A percentile compares a stretch with the other conserved stretches of the same genome.
phyloP scores from a whole-genome alignment of 192 early-diverging fungal species.

The Podochytrium sp. region DNA sequence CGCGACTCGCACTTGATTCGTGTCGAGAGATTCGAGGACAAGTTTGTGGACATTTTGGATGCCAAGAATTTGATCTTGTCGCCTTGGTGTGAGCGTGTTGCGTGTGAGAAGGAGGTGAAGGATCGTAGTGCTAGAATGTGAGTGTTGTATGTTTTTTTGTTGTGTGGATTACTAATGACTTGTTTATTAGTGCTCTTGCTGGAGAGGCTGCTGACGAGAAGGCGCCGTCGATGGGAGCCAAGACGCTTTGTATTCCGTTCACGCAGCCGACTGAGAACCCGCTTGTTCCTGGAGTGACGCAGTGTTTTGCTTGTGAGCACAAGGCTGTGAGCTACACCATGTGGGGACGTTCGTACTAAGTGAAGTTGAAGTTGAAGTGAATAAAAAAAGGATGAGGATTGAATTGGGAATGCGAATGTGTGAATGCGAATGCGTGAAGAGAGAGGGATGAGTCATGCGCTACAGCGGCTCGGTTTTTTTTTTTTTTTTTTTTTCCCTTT shows the following conservation, averaged over 20 bases:
- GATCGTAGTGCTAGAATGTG: conserved; percentile 79
- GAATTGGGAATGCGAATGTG: too few species aligned
- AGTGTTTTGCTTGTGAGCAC: conserved; percentile 74
- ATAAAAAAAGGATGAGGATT: conserved; percentile 1
- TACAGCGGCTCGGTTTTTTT: conserved; percentile 1
- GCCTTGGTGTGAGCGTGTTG: conserved; percentile 93
- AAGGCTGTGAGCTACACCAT: conserved; percentile 56
- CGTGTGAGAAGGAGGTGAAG: conserved; percentile 97
- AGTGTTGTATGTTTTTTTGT: conserved; percentile 22
- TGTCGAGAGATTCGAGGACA: conserved; percentile 82
- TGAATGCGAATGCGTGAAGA: conserved; percentile 5
- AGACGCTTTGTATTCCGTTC: conserved; percentile 97
- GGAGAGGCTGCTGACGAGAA: conserved; percentile 88
- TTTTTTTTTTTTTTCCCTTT: background rate
- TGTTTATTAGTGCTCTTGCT: conserved; percentile 28
- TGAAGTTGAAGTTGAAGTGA: conserved; percentile 15
- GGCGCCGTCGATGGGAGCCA: conserved; percentile 99
- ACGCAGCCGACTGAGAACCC: conserved; percentile 83
- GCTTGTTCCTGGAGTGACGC: conserved; percentile 81
- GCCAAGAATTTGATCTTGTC: conserved; percentile 83
- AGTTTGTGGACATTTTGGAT: conserved; percentile 91
- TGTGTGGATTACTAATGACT: background rate
- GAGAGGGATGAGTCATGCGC: conserved; percentile 3
- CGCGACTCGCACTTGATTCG: conserved; percentile 76
- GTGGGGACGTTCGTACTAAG: conserved; percentile 60